Conservation (phyloP, 768 basidiomycete species). For the Russula griseocarnosa region DNA sequence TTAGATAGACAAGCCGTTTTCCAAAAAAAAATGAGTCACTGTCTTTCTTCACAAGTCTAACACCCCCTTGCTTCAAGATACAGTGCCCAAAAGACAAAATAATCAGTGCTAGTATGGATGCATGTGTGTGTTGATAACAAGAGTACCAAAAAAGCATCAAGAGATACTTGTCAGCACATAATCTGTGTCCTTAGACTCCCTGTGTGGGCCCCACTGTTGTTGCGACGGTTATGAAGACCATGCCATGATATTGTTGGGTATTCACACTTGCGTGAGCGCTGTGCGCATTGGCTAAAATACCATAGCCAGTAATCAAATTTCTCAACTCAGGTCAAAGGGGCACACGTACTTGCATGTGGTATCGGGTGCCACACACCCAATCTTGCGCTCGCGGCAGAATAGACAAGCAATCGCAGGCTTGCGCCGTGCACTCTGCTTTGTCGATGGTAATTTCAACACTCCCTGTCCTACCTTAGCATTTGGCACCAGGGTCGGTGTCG, state of each 20-base stretch:
- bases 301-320: constrained; percentile 7
- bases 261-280: constrained; percentile 28
- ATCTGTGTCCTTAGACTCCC: constrained; percentile 22
- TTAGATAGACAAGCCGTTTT: no score
- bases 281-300: constrained; percentile 26
- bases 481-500: constrained; percentile 3
- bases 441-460: constrained; percentile 24
- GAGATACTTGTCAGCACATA: constrained; percentile 11
- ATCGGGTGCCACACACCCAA: constrained; percentile 36
- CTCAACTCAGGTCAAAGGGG: constrained; percentile 6
- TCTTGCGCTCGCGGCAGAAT: constrained; percentile 45
- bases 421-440: constrained; percentile 20
- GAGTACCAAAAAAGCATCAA: no score
- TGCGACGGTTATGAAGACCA: constrained; percentile 28
- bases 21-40: no score
- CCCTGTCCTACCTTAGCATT: constrained; percentile 24
- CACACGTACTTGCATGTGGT: constrained; percentile 28
- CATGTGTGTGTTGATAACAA: neutral
- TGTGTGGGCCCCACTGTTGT: constrained; percentile 15
- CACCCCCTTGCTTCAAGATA: no score
- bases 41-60: no score
- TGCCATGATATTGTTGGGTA: constrained; percentile 29
- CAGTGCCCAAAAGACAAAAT: constrained; percentile 14
- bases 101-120: neutral
- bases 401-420: constrained; percentile 38